Base-by-base conservation (phyloP, 2,329 filamentous ascomycete species). In the Aschersonia sp. region DNA sequence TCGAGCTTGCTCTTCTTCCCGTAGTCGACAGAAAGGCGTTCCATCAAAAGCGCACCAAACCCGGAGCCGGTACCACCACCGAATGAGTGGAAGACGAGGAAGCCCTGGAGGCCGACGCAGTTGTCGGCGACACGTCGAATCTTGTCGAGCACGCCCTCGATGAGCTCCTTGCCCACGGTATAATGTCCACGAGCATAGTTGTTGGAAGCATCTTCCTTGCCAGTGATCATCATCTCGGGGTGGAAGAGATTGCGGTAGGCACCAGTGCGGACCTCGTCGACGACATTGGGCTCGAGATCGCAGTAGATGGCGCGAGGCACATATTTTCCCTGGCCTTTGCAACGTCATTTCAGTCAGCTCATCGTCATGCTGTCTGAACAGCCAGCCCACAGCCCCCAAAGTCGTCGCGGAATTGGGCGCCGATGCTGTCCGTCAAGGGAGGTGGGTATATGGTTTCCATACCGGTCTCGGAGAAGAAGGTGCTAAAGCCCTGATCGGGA, bases 1-100 rank as follows among this genome's bases (percentile, higher is more conserved):
- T 98, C 92, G 55, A 98, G 81, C 83, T 98, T 98, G 80, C 86
- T 94, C 84, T 98, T 98, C 84, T 98, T 98, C 76, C 92, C 90
- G 66, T 96, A 98, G 73, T 98, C 92, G 63, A 96, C 87, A 37
- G 92, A 97, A 53, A 98, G 82, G 67, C 92, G 90, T 78, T 98
- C 92, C 88, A 98, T 94, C 60, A 98, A 78, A 58, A 98, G 82
- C 61, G 92, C 92, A 72, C 92, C 92, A 70, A 98, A 98, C 65
- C 92, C 92, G 60, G 92, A 98, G 62, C 92, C 92, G 60, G 92
- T 98, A 76, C 92, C 92, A 72, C 92, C 92, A 72, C 92, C 92
- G 68, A 98, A 97, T 51, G 90, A 97, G 83, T 98, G 92, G 85
- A 97, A 97, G 65, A 98, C 89, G 57, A 97, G 79, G 84, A 98